Evolutionary conservation across 2,329 filamentous ascomycete species (phyloP).

Genomic region (Chaetothyriales sp.): DNA sequence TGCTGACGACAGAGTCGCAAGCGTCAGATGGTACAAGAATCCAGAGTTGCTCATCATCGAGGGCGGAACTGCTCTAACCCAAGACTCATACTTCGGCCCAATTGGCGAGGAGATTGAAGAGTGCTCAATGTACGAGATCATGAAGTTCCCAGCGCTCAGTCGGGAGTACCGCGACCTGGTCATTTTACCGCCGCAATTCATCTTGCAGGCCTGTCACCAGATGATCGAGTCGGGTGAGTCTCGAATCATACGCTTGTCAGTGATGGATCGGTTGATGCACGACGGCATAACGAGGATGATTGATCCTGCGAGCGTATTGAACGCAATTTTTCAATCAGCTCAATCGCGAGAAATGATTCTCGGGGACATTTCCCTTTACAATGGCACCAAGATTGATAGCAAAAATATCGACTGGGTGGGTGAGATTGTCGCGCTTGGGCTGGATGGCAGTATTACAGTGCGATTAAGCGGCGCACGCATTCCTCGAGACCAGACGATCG

Average conservation of each 20-base stretch:
- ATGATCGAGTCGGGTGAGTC: slow-evolving; percentile 5
- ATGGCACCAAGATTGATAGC: slow-evolving; percentile 3
- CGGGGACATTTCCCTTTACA: neutral
- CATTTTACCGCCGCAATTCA: slow-evolving; percentile 25
- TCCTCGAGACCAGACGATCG: slow-evolving; percentile 36
- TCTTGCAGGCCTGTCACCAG: neutral
- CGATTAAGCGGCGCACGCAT: slow-evolving; percentile 36
- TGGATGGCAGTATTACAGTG: slow-evolving; percentile 39
- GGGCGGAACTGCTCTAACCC: slow-evolving; percentile 24
- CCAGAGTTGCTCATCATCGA: slow-evolving; percentile 24
- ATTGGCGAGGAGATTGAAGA: slow-evolving; percentile 32
- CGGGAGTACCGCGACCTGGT: slow-evolving; percentile 39
- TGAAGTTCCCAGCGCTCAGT: slow-evolving; percentile 33
- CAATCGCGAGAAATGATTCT: neutral
- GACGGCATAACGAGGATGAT: neutral
- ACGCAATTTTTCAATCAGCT: neutral
- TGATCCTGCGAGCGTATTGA: neutral
- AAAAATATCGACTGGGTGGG: slow-evolving; percentile 36
- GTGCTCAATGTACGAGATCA: slow-evolving; percentile 45
- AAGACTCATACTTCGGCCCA: slow-evolving; percentile 28
- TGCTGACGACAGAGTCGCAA: slow-evolving; percentile 40
- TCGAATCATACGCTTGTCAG: neutral
- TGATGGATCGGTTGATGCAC: slow-evolving; percentile 7
- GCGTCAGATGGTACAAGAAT: slow-evolving; percentile 38
- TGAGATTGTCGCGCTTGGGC: slow-evolving; percentile 38